Evolutionary conservation across 176 grass and related monocot genomes (phyloP).

Genomic region (Lolium multiflorum): DNA sequence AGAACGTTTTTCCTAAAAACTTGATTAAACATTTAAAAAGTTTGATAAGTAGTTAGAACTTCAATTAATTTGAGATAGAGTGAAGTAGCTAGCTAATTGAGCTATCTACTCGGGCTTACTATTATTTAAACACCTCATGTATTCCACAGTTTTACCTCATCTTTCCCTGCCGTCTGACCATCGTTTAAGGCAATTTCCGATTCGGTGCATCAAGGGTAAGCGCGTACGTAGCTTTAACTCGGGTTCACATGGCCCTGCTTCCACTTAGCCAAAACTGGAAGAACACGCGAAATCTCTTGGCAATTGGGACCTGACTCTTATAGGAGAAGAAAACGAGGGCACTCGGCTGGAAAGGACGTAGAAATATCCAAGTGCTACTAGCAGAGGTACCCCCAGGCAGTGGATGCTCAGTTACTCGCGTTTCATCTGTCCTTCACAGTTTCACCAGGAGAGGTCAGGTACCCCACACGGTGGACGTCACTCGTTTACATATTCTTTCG

Average conservation of each 20-base stretch:
- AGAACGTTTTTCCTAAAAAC: not conserved
- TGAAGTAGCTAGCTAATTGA: not conserved
- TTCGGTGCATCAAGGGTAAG: not conserved
- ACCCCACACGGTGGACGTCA: too few species aligned
- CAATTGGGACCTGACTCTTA: not conserved
- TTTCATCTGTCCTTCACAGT: too few species aligned
- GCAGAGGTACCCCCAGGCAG: too few species aligned
- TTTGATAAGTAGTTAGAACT: too few species aligned
- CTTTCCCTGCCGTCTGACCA: not conserved
- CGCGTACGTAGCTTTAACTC: not conserved
- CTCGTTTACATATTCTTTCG: too few species aligned
- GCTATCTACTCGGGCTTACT: not conserved
- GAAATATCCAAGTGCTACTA: too few species aligned
- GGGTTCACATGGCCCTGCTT: not conserved
- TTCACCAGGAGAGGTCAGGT: too few species aligned
- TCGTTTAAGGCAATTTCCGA: not conserved
- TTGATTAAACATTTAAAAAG: not conserved
- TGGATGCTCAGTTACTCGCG: too few species aligned
- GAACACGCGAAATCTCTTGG: not conserved
- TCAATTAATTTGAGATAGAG: not conserved
- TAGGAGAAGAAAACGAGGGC: not conserved
- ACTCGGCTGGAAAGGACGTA: too few species aligned
- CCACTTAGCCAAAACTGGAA: not conserved
- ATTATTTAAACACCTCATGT: not conserved
- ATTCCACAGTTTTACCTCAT: not conserved